Evolutionary conservation across 2,329 filamentous ascomycete genomes (phyloP).

Genomic region (Aschersonia sp.): DNA sequence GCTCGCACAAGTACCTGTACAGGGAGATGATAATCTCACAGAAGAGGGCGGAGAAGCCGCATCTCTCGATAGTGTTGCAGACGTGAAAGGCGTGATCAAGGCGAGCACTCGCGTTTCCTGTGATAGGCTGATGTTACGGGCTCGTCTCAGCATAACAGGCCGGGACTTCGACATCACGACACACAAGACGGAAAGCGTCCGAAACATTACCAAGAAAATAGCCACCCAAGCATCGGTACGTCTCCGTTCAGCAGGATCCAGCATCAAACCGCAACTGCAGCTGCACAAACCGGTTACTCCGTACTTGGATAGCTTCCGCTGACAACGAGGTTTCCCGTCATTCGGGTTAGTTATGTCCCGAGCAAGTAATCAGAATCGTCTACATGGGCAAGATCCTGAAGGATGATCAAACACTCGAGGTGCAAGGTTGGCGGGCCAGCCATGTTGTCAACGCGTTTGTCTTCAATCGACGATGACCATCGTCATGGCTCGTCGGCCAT

Average conservation of each 20-base stretch:
- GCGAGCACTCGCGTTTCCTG: slow-evolving; percentile 9
- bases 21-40: slow-evolving; percentile 20
- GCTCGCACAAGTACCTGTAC: slow-evolving; percentile 7
- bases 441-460: slow-evolving; percentile 69
- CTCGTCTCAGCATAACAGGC: slow-evolving; percentile 51
- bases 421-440: slow-evolving; percentile 62
- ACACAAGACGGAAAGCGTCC: slow-evolving; percentile 47
- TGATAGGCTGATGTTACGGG: slow-evolving; percentile 42
- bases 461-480: slow-evolving; percentile 24
- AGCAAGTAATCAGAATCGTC: slow-evolving; percentile 52
- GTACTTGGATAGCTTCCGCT: too few relatives aligned
- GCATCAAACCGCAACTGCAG: background rate
- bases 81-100: too few relatives aligned
- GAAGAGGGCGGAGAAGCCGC: background rate
- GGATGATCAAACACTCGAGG: slow-evolving; percentile 47
- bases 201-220: slow-evolving; percentile 48
- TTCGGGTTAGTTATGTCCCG: slow-evolving; percentile 34
- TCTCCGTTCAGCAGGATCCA: background rate
- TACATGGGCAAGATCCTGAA: slow-evolving; percentile 73
- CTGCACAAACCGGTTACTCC: too few relatives aligned
- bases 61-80: too few relatives aligned
- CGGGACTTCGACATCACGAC: slow-evolving; percentile 48
- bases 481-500: background rate
- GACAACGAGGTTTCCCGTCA: background rate
- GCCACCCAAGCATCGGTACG: slow-evolving; percentile 8